These are phyloP conservation scores for Lasiosphaeriaceae sp. DNA, from an alignment of 495 filamentous ascomycete genomes.

Conservation along the genomic window DNA sequence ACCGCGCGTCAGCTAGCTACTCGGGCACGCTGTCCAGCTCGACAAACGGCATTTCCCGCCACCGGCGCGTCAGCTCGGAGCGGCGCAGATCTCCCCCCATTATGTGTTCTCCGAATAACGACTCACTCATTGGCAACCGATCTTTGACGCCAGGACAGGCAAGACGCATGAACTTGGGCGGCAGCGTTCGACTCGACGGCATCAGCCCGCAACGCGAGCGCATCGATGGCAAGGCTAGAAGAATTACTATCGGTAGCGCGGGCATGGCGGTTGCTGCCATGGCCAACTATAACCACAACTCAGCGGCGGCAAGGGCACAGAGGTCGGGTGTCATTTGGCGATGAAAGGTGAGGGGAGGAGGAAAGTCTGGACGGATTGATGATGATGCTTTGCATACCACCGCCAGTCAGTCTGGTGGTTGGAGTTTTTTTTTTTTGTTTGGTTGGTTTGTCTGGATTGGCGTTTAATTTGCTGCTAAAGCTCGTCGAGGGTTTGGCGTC, in stretches of 20 bases:
- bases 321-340: conserved; percentile 23
- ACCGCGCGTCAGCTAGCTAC: conserved; percentile 30
- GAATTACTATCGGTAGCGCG: conserved; percentile 28
- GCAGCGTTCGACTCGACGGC: conserved; percentile 27
- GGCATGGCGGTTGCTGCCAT: conserved; percentile 3
- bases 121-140: conserved; percentile 6
- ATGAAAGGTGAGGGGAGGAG: conserved; percentile 3
- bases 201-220: conserved; percentile 9
- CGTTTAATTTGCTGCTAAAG: too few species aligned
- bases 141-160: conserved; percentile 41
- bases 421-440: too few species aligned
- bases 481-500: too few species aligned
- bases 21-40: conserved; percentile 32
- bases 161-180: conserved; percentile 41
- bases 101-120: conserved; percentile 34
- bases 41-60: conserved; percentile 44
- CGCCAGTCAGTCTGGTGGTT: not conserved
- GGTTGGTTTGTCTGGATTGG: too few species aligned
- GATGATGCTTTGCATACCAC: not conserved
- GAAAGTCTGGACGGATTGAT: not conserved
- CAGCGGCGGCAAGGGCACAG: not conserved
- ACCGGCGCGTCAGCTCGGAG: conserved; percentile 37
- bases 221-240: conserved; percentile 28
- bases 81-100: conserved; percentile 42
- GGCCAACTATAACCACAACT: conserved; percentile 1